These are phyloP conservation scores for Sugiyamaella chiloensis DNA, from an alignment of 805 yeast species.

Conservation along the genomic window DNA sequence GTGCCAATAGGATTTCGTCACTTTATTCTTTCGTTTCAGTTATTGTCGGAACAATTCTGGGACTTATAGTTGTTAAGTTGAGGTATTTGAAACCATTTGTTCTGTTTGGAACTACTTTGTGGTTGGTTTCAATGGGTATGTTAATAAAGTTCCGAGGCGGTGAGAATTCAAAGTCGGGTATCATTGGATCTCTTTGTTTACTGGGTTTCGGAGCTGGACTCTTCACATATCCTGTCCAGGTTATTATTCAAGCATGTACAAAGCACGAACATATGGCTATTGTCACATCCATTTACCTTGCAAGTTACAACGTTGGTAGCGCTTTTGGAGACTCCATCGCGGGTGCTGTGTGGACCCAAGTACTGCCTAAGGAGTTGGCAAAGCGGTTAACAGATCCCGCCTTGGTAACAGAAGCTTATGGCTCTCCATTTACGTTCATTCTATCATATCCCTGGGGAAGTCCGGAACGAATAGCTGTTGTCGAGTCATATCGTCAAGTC, in stretches of 20 bases:
- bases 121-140: slow-evolving; percentile 62
- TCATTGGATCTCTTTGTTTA: slow-evolving; percentile 61
- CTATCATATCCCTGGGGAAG: slow-evolving; percentile 56
- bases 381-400: slow-evolving; percentile 34
- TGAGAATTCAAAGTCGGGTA: slow-evolving; percentile 48
- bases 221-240: slow-evolving; percentile 63
- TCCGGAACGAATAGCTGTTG: slow-evolving; percentile 55
- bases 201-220: slow-evolving; percentile 74
- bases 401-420: slow-evolving; percentile 48
- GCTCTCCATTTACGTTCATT: slow-evolving; percentile 51
- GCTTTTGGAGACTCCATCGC: slow-evolving; percentile 62
- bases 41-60: slow-evolving; percentile 56
- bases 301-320: slow-evolving; percentile 59
- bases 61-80: slow-evolving; percentile 48
- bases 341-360: slow-evolving; percentile 70
- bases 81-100: slow-evolving; percentile 59
- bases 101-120: slow-evolving; percentile 53
- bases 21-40: slow-evolving; percentile 65
- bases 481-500: slow-evolving; percentile 54
- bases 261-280: slow-evolving; percentile 65
- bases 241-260: slow-evolving; percentile 55
- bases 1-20: slow-evolving; percentile 64
- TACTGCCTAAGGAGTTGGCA: slow-evolving; percentile 45
- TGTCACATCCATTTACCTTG: slow-evolving; percentile 53
- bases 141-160: slow-evolving; percentile 56